These are phyloP conservation scores for Erythrobasidium hasegawianum DNA, from an alignment of 1,284 basidiomycete species.

Conservation along the genomic window DNA sequence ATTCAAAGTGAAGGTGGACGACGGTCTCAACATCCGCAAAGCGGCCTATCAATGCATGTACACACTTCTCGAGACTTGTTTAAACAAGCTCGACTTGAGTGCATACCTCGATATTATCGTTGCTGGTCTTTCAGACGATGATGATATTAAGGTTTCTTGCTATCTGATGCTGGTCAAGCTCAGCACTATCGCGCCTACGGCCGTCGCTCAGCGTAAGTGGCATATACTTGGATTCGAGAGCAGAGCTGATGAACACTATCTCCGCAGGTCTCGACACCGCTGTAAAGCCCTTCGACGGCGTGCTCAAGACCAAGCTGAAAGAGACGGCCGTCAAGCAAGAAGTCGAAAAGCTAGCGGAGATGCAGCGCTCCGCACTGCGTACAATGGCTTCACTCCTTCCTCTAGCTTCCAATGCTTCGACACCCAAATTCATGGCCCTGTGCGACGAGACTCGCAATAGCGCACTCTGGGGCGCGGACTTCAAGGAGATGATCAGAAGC, in stretches of 20 bases:
- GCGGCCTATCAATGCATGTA: slow-evolving; percentile 97
- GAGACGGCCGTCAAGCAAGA: slow-evolving; percentile 94
- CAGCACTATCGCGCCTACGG: slow-evolving; percentile 73
- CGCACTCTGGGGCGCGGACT: slow-evolving; percentile 21
- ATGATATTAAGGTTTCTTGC: slow-evolving; percentile 94
- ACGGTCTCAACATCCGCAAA: slow-evolving; percentile 78
- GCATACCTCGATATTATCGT: slow-evolving; percentile 79
- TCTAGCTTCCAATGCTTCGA: slow-evolving; percentile 18
- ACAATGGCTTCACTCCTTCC: slow-evolving; percentile 44
- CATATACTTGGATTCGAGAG: not conserved
- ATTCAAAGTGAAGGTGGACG: slow-evolving; percentile 91
- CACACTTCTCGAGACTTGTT: slow-evolving; percentile 85
- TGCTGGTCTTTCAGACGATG: slow-evolving; percentile 79
- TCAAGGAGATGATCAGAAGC: slow-evolving; percentile 19
- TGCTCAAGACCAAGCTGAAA: slow-evolving; percentile 64
- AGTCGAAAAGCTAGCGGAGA: slow-evolving; percentile 69
- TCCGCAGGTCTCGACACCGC: slow-evolving; percentile 70
- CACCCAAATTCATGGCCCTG: slow-evolving; percentile 13
- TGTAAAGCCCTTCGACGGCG: slow-evolving; percentile 72
- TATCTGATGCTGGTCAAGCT: slow-evolving; percentile 93
- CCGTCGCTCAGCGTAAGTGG: slow-evolving; percentile 54
- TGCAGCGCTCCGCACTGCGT: slow-evolving; percentile 50
- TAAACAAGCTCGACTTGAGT: slow-evolving; percentile 76
- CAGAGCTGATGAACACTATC: not conserved
- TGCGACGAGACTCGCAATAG: not conserved